Percentiles rank a stretch among this genome's conserved stretches.
Evolutionary conservation across 1,139 yeast genomes (phyloP).

Genomic region (Debaryomyces psychrophilus): DNA sequence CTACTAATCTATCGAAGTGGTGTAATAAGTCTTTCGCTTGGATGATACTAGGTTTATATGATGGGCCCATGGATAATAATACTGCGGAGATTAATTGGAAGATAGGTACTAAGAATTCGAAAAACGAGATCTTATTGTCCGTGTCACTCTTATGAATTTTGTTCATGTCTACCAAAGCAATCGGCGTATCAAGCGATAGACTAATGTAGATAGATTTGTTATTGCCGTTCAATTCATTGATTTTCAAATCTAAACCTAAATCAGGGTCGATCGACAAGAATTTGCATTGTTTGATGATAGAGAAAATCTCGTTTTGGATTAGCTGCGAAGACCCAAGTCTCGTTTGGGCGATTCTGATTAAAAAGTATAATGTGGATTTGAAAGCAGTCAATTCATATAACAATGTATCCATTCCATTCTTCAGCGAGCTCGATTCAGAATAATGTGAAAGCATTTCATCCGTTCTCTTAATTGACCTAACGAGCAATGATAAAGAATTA

Average conservation of each 20-base stretch:
- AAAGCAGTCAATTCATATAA: conserved; percentile 76
- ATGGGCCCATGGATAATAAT: conserved; percentile 76
- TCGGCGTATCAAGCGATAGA: conserved; percentile 56
- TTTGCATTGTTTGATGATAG: conserved; percentile 57
- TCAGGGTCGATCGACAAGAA: conserved; percentile 78
- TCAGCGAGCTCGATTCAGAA: conserved; percentile 26
- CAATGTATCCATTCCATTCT: conserved; percentile 49
- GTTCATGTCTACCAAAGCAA: conserved; percentile 33
- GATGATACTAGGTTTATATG: conserved; percentile 63
- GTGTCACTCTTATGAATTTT: conserved; percentile 19
- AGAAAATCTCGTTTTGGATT: conserved; percentile 72
- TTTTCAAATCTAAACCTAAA: conserved; percentile 58
- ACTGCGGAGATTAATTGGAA: conserved; percentile 75
- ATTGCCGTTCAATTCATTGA: conserved; percentile 28
- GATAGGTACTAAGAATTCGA: conserved; percentile 74
- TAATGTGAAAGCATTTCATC: conserved; percentile 57
- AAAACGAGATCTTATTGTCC: conserved; percentile 50
- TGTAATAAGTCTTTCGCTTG: conserved; percentile 57
- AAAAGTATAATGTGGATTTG: conserved; percentile 68
- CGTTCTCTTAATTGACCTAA: conserved; percentile 67
- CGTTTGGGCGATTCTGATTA: conserved; percentile 75
- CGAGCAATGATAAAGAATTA: conserved; percentile 65
- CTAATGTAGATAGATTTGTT: conserved; percentile 38
- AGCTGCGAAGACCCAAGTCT: conserved; percentile 77
- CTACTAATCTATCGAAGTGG: conserved; percentile 58